phyloP scores from a whole-genome alignment of 2,329 filamentous ascomycete genomes.

The Fusarium verrucosum region DNA sequence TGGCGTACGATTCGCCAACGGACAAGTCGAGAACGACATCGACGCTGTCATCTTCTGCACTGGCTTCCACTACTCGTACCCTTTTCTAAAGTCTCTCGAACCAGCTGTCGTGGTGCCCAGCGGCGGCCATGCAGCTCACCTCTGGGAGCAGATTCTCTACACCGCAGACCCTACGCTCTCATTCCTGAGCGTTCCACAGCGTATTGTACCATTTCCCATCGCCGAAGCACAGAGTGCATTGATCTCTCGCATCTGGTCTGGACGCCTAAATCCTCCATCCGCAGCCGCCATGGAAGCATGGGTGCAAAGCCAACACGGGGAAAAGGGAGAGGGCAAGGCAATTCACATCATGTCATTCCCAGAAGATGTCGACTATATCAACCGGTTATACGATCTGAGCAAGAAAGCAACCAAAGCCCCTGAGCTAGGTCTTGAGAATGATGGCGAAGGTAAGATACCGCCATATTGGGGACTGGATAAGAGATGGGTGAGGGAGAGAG shows the following conservation, averaged over 20 bases:
- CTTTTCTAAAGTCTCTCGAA: conserved; percentile 65
- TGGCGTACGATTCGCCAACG: conserved; percentile 70
- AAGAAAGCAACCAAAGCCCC: conserved; percentile 46
- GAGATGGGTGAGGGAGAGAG: conserved; percentile 52
- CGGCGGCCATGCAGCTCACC: conserved; percentile 71
- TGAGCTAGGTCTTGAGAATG: conserved; percentile 49
- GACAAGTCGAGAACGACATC: conserved; percentile 68
- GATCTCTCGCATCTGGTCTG: conserved; percentile 72
- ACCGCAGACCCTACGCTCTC: conserved; percentile 70
- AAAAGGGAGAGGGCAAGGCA: conserved; percentile 54
- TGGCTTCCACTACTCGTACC: conserved; percentile 84
- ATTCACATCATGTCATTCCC: conserved; percentile 59
- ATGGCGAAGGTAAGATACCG: conserved; percentile 50
- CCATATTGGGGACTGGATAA: conserved; percentile 54
- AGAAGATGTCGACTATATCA: conserved; percentile 68
- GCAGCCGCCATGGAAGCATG: conserved; percentile 66
- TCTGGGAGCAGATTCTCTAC: conserved; percentile 77
- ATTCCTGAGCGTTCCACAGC: conserved; percentile 72
- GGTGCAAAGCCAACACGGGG: conserved; percentile 64
- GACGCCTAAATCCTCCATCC: conserved; percentile 65
- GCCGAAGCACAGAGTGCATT: conserved; percentile 75
- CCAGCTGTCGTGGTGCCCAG: conserved; percentile 66
- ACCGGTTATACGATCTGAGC: conserved; percentile 62
- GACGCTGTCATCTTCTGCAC: conserved; percentile 85
- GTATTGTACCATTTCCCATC: conserved; percentile 76